Evolutionary conservation across 208 protist genomes (phyloP), one percentile per base, ranked within the genome.

Genomic region (Trypanosoma boissoni): DNA sequence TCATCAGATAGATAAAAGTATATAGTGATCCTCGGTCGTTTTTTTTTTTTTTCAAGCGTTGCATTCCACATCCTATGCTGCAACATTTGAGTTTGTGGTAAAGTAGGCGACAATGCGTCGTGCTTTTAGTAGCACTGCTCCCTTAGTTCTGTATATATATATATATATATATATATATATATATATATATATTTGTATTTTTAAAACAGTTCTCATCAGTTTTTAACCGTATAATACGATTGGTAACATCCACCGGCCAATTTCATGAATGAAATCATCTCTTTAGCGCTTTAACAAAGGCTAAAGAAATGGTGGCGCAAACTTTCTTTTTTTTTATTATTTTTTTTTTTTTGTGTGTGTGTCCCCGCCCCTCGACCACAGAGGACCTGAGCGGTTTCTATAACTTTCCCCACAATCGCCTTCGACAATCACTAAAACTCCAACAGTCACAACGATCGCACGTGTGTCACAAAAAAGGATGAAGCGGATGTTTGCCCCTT

Each of bases 21-120:
- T 28, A 91, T 55, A 7, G 83, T 91, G 18, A 91, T 70, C 62
- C n/a, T n/a, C n/a, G n/a, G n/a, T n/a, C n/a, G n/a, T n/a, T n/a
- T n/a, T n/a, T n/a, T 91, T 91, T 51, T 83, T 49, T 14, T 57
- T 65, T 37, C 83, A 72, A 43, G 86, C 70, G 52, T 91, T 79
- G 58, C 76, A 91, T 59, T 91, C 83, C 54, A 61, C 54, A 64
- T 68, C 46, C 49, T 55, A 57, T 45, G 72, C 39, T 50, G 41
- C 52, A 64, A 62, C 43, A 53, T 58, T 50, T 54, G 58, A 36
- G 8, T 34, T 36, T 3, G 7, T 20, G 2, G 44, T 46, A 31
- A 46, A 51, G 43, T 21, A n/a, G 18, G 18, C 58, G 23, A 64
- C 69, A 61, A 61, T 50, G n/a, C 26, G 41, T 3, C 36, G 42